phyloP scores from a whole-genome alignment of 2,329 filamentous ascomycete species.

The Anthostomella pinea region DNA sequence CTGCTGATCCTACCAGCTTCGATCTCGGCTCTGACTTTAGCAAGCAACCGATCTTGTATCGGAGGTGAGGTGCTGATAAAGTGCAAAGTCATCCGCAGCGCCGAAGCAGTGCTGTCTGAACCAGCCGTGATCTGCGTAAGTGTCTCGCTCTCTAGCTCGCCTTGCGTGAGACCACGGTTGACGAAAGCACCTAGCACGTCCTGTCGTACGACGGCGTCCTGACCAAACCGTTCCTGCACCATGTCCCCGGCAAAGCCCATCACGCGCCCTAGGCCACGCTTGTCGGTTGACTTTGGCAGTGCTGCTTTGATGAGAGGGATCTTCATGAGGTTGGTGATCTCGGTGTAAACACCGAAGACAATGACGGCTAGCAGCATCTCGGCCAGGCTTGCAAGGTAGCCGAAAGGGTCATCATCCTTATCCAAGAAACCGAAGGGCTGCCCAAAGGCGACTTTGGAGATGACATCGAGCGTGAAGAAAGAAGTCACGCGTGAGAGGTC shows the following conservation, averaged over 20 bases:
- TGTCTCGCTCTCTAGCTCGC: background rate
- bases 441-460: background rate
- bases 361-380: constrained; percentile 1
- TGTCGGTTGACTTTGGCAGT: background rate
- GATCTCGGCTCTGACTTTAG: background rate
- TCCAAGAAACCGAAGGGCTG: background rate
- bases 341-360: constrained; percentile 1
- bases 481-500: background rate
- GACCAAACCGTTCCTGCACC: background rate
- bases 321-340: background rate
- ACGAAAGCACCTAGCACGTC: background rate
- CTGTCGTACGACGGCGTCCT: background rate
- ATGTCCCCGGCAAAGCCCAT: background rate
- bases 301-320: background rate
- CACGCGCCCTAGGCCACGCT: background rate
- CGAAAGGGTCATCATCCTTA: background rate
- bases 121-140: constrained; percentile 1
- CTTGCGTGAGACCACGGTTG: background rate
- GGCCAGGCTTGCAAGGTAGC: background rate
- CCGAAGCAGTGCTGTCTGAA: background rate
- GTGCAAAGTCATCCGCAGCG: background rate
- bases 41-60: background rate
- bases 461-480: constrained; percentile 1
- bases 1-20: background rate
- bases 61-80: background rate